A percentile compares a stretch with the other conserved stretches of the same genome.
Conservation (phyloP, 2,329 filamentous ascomycete species). For the Fusarium dlaminii region DNA sequence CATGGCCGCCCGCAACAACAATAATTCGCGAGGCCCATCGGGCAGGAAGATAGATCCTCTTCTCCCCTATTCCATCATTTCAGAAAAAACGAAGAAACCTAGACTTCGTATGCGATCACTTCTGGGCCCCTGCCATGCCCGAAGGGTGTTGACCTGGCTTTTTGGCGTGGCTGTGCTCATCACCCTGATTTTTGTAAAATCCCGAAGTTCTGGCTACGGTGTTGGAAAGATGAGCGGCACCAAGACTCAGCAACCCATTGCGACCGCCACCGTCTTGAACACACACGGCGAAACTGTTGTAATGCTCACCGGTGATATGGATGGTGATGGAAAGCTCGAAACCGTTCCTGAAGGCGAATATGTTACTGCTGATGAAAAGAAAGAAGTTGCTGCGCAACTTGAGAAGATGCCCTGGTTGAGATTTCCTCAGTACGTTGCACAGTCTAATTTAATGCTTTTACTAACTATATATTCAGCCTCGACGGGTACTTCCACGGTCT, state of each 20-base stretch:
- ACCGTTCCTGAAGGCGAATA: slow-evolving; percentile 38
- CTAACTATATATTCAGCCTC: slow-evolving; percentile 63
- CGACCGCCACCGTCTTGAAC: slow-evolving; percentile 41
- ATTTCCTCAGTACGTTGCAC: slow-evolving; percentile 49
- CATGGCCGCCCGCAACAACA: slow-evolving; percentile 50
- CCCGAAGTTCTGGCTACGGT: slow-evolving; percentile 41
- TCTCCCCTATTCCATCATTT: slow-evolving; percentile 46
- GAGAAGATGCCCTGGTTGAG: slow-evolving; percentile 53
- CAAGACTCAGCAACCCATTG: slow-evolving; percentile 38
- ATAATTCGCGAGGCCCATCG: slow-evolving; percentile 45
- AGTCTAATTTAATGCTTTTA: not conserved
- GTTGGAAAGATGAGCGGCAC: slow-evolving; percentile 39
- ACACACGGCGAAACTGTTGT: slow-evolving; percentile 42
- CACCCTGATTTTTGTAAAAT: slow-evolving; percentile 53
- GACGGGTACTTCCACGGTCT: slow-evolving; percentile 84
- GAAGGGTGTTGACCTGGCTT: slow-evolving; percentile 62
- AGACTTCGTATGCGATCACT: slow-evolving; percentile 56
- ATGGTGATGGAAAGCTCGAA: slow-evolving; percentile 42
- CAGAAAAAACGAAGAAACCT: slow-evolving; percentile 48
- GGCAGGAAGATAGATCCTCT: slow-evolving; percentile 47
- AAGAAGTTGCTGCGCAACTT: slow-evolving; percentile 44
- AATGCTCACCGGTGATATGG: slow-evolving; percentile 44
- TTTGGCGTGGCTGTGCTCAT: slow-evolving; percentile 54
- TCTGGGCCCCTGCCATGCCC: slow-evolving; percentile 62
- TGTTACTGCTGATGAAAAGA: slow-evolving; percentile 44